Evolutionary conservation across 164 flowering plant genomes (phyloP).

Genomic region (Aristolochia fimbriata): DNA sequence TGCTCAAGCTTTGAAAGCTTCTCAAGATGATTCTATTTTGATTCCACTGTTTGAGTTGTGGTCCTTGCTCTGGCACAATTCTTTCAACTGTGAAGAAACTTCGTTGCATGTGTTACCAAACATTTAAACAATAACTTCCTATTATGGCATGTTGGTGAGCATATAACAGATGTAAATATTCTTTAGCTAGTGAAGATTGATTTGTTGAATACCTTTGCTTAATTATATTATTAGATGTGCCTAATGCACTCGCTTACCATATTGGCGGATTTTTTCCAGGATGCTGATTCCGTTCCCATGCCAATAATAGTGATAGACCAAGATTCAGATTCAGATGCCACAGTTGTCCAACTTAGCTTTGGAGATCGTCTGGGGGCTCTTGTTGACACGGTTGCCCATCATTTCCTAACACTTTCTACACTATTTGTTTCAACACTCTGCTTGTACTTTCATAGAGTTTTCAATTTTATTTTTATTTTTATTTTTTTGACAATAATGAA

Average conservation of each 20-base stretch:
- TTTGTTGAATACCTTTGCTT: background rate
- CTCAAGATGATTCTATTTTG: too few relatives aligned
- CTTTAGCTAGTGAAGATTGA: background rate
- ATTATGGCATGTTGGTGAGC: background rate
- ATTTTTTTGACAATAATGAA: too few relatives aligned
- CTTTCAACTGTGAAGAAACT: background rate
- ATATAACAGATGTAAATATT: background rate
- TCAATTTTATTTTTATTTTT: too few relatives aligned
- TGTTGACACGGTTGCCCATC: constrained; percentile 74
- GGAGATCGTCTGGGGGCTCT: constrained; percentile 98
- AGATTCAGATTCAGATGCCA: constrained; percentile 66
- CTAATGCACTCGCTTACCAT: constrained; percentile 1
- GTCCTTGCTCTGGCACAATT: too few relatives aligned
- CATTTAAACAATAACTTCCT: background rate
- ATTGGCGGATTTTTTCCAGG: constrained; percentile 36
- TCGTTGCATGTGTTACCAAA: background rate
- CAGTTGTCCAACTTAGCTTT: constrained; percentile 85
- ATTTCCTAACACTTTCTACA: background rate
- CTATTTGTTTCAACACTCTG: background rate
- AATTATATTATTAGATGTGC: background rate
- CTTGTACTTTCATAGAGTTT: background rate
- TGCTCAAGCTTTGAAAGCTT: too few relatives aligned
- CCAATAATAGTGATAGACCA: constrained; percentile 85
- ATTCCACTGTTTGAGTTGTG: too few relatives aligned
- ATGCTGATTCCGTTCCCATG: constrained; percentile 56